A percentile compares a stretch with the other conserved stretches of the same genome.
These are phyloP conservation scores for Helichrysum umbraculigerum DNA, from an alignment of 129 eudicot species.

Conservation along the genomic window DNA sequence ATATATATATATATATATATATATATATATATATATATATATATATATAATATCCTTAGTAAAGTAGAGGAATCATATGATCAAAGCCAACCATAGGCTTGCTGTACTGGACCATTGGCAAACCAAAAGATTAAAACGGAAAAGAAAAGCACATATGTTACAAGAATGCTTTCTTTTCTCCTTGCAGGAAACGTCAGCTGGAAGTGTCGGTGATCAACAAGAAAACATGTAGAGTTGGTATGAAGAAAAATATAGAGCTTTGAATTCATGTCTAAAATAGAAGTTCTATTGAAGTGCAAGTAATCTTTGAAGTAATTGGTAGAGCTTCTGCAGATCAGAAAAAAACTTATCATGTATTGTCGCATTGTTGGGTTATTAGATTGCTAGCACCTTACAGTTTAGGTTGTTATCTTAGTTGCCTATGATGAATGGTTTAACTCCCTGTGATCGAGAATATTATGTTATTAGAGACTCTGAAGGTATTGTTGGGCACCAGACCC, in stretches of 20 bases:
- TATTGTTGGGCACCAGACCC: background rate
- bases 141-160: background rate
- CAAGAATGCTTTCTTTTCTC: background rate
- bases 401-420: conserved; percentile 19
- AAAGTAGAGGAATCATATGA: background rate
- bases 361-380: background rate
- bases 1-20: too few relatives aligned
- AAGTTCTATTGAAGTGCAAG: conserved; percentile 7
- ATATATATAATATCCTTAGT: background rate
- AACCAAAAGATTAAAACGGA: background rate
- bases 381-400: background rate
- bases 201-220: conserved; percentile 35
- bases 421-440: conserved; percentile 6
- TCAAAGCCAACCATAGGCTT: background rate
- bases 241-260: conserved; percentile 14
- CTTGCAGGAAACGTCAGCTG: conserved; percentile 39
- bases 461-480: background rate
- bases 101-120: background rate
- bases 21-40: background rate
- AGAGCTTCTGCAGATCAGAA: background rate
- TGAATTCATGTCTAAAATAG: background rate
- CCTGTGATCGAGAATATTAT: conserved; percentile 12
- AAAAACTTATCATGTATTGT: background rate
- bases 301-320: background rate
- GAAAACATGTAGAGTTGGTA: conserved; percentile 28